Percentiles rank a stretch among this genome's conserved stretches.
phyloP scores from a whole-genome alignment of 257 asterid genomes.

The Penstemon barbatus region DNA sequence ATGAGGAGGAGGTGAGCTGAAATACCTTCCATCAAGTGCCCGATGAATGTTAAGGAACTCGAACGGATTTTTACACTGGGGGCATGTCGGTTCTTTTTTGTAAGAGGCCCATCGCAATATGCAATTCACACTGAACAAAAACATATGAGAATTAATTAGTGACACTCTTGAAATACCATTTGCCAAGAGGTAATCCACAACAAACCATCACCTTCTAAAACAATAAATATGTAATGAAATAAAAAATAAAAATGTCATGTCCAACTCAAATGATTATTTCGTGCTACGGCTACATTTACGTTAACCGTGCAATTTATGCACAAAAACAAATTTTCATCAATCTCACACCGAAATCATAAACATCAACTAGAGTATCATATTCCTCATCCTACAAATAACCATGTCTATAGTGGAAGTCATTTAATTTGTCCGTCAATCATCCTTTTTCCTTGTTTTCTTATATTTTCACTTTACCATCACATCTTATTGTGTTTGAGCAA shows the following conservation, averaged over 20 bases:
- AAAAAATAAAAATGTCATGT: not conserved
- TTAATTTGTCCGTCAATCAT: not conserved
- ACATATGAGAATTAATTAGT: slow-evolving; percentile 16
- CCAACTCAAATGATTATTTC: not conserved
- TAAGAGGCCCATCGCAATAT: slow-evolving; percentile 88
- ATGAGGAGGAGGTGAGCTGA: slow-evolving; percentile 2
- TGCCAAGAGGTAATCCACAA: slow-evolving; percentile 14
- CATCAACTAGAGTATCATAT: slow-evolving; percentile 8
- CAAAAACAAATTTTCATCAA: no score
- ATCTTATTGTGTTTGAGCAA: not conserved
- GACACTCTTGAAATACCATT: not conserved
- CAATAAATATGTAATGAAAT: not conserved
- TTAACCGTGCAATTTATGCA: no score
- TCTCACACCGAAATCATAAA: not conserved
- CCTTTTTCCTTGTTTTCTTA: not conserved
- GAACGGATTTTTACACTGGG: slow-evolving; percentile 85
- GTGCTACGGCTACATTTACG: no score
- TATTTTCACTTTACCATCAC: not conserved
- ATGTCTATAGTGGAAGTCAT: not conserved
- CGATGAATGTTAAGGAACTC: slow-evolving; percentile 78
- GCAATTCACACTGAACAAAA: slow-evolving; percentile 69
- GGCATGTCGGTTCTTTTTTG: slow-evolving; percentile 80
- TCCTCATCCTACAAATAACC: slow-evolving; percentile 7
- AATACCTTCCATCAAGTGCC: slow-evolving; percentile 92
- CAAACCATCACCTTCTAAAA: slow-evolving; percentile 4